A percentile compares a stretch with the other conserved stretches of the same genome.
Conservation (phyloP, 2,329 filamentous ascomycete species). For the Scytalidium lignicola region DNA sequence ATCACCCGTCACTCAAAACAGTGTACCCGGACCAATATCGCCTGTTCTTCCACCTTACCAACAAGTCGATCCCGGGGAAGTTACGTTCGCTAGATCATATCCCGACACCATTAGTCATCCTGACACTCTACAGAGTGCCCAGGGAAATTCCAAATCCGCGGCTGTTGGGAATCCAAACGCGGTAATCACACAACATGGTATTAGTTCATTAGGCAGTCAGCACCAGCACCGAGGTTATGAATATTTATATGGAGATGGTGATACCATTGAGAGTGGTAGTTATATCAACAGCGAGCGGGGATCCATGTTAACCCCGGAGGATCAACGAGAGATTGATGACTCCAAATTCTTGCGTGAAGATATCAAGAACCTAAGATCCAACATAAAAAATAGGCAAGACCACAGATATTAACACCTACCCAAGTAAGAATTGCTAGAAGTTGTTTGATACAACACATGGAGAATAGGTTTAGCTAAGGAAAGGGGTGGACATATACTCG, state of each 20-base stretch:
- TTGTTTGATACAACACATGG: too few species aligned
- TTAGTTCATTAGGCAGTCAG: too few species aligned
- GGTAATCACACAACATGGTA: too few species aligned
- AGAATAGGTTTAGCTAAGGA: conserved; percentile 21
- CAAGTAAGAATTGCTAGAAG: conserved; percentile 16
- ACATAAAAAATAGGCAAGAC: conserved; percentile 8
- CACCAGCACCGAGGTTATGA: too few species aligned
- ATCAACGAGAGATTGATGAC: conserved; percentile 6
- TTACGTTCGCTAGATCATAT: conserved; percentile 23
- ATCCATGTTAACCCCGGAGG: conserved; percentile 5
- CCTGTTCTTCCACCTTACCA: conserved; percentile 27
- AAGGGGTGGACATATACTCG: too few species aligned
- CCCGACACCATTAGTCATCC: conserved; percentile 9
- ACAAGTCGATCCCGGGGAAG: conserved; percentile 21
- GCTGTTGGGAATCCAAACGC: conserved; percentile 19
- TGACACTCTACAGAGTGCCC: neutral
- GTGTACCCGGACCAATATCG: conserved; percentile 6
- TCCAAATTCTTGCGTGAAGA: conserved; percentile 13
- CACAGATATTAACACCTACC: conserved; percentile 10
- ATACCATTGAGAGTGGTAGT: neutral
- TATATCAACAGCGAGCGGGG: conserved; percentile 2
- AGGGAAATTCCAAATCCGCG: conserved; percentile 1
- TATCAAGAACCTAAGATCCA: conserved; percentile 7
- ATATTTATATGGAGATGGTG: conserved; percentile 10
- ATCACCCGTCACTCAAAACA: conserved; percentile 17